Evolutionary conservation across 2,329 filamentous ascomycete species (phyloP), one percentile per base, ranked within the genome.

Genomic region (Fusarium duplospermum): DNA sequence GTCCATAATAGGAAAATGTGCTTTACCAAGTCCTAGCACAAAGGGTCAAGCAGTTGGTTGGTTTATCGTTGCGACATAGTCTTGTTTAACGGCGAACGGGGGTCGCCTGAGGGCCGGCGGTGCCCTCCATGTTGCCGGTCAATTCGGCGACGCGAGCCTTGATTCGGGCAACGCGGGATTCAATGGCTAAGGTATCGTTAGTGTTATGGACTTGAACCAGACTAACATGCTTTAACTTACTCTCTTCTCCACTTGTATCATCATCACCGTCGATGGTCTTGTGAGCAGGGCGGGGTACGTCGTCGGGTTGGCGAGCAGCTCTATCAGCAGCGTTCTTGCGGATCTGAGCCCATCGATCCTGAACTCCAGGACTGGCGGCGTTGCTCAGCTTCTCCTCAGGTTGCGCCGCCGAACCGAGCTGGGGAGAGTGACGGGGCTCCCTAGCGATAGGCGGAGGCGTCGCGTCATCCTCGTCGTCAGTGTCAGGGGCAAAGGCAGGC

Each of bases 111-210:
- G 88, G 85, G 8, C 80, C 81, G 45, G 78, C 80, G 36, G 82
- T 82, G 50, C 84, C 86, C 79, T 96, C 93, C 89, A 94, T 94
- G 82, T 93, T 94, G 77, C 93, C 93, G 2, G 96, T 99, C 77
- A 99, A 85, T 82, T 98, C 95, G 62, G 96, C 96, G 67, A 99
- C 96, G 71, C 96, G 93, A 69, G 96, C 96, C 86, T 98, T 98
- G 89, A 99, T 99, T 73, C 96, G 93, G 58, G 96, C 96, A 69
- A 98, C 96, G 75, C 96, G 94, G 58, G 95, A 95, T 83, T 99
- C 96, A 79, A 98, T 98, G 38, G 95, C 94, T 97, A n/a, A 63
- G 27, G 14, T 47, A 50, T 59, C 35, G 70, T 83, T 54, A 83
- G 81, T 62, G 14, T 59, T 29, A 16, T 20, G 27, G 10, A 16